A percentile compares a stretch with the other conserved stretches of the same genome.
phyloP scores from a whole-genome alignment of 1,284 basidiomycete genomes.

The Fomitopsis palustris region DNA sequence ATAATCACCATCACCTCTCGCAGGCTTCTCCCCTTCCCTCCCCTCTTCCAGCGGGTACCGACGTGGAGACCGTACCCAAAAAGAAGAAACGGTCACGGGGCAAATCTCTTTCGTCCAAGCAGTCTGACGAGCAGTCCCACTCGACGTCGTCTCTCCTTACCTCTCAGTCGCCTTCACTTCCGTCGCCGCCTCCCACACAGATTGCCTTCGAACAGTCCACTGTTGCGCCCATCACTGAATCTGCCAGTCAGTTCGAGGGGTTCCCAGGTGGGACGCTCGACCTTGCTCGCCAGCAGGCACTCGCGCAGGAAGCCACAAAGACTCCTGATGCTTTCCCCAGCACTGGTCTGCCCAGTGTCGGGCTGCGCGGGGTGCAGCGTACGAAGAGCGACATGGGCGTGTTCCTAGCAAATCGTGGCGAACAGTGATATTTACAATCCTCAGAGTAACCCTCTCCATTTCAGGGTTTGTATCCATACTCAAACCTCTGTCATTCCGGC shows the following conservation, averaged over 20 bases:
- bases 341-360: constrained; percentile 26
- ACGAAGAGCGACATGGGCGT: constrained; percentile 31
- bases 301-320: constrained; percentile 2
- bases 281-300: constrained; percentile 4
- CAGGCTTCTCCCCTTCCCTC: constrained; percentile 16
- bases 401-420: constrained; percentile 28
- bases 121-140: constrained; percentile 20
- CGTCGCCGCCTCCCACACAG: constrained; percentile 3
- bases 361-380: constrained; percentile 23
- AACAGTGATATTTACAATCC: constrained; percentile 13
- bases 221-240: not conserved
- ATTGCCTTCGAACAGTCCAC: constrained; percentile 2
- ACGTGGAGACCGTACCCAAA: not conserved
- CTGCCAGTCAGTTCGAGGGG: constrained; percentile 18
- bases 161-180: constrained; percentile 14
- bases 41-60: constrained; percentile 7
- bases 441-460: too few species aligned
- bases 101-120: constrained; percentile 24
- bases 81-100: constrained; percentile 17
- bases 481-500: too few species aligned
- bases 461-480: not conserved
- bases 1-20: constrained; percentile 29
- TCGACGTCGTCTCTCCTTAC: constrained; percentile 25
- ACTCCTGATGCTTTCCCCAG: constrained; percentile 25
- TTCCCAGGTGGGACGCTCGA: constrained; percentile 13